Evolutionary conservation across 164 flowering plant genomes (phyloP), one percentile per base, ranked within the genome.

Genomic region (Vitis riparia): DNA sequence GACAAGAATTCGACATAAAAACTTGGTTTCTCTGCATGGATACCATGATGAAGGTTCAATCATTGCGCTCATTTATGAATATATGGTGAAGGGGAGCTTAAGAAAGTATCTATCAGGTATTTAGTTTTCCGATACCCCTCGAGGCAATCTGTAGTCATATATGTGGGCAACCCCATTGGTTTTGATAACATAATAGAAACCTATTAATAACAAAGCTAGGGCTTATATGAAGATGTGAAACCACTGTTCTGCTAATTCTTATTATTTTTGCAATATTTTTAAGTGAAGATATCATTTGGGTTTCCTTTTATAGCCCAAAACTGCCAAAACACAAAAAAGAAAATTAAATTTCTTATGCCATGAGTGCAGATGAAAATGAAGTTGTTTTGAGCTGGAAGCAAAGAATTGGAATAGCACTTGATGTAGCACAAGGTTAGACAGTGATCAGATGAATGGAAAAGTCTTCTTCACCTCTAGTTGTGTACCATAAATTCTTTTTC

Each of bases 41-140:
- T 79, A 72, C 52, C 77, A 76, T 17, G 51, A 73, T 59, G 85
- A 79, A n/a, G 73, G 44, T 0, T 27, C 11, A 23, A 23, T 32
- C 19, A 47, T 73, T 55, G 81, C 55, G 14, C 72, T 83, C 55
- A 51, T 83, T 8, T 83, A 80, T 69, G 84, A 83, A 67, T 80
- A 70, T 68, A 78, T 83, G 79, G 72, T 79, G 11, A 73, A 72
- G 17, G 86, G 86, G 62, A 65, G 80, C 64, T 66, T 83, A 30
- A 12, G 47, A 61, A 51, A 17, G 17, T 76, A 74, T 71, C 62
- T 83, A 1, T 71, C 75, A 71, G 86, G 82, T 80, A 23, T 23
- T 23, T 23, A 23, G 1, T 23, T 23, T 23, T 23, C 27, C 27
- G 1, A 23, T 23, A 23, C 27, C 27, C 27, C 27, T 23, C 0